These are phyloP conservation scores for Casuarina equisetifolia DNA, from an alignment of 306 rosid genomes.

Conservation along the genomic window DNA sequence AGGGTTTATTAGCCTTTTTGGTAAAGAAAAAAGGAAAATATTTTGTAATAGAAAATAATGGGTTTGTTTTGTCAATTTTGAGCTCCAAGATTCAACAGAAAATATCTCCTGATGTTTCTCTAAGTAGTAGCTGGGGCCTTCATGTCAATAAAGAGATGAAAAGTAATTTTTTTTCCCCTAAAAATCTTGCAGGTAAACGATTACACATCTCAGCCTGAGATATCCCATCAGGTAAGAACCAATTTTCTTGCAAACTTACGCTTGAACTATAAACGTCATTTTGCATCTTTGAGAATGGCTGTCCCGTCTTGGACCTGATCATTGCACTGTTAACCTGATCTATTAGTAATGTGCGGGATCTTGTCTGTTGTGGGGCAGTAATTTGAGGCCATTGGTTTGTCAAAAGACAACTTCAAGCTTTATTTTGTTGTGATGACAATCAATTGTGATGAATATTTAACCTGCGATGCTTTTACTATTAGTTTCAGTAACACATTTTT, in stretches of 20 bases:
- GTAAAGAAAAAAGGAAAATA: not conserved
- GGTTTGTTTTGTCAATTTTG: not conserved
- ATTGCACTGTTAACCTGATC: not conserved
- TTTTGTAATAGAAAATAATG: not conserved
- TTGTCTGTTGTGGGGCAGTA: not conserved
- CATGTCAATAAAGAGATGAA: not conserved
- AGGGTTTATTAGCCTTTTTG: not conserved
- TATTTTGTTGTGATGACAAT: not conserved
- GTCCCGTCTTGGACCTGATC: not conserved
- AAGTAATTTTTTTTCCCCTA: slow-evolving; percentile 9
- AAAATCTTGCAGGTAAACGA: slow-evolving; percentile 53
- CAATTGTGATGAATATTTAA: not conserved
- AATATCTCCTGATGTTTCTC: slow-evolving; percentile 18
- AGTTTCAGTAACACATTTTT: not conserved
- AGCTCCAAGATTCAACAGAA: not conserved
- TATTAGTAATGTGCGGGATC: not conserved
- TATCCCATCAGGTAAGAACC: slow-evolving; percentile 78
- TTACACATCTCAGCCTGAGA: slow-evolving; percentile 78
- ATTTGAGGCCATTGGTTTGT: not conserved
- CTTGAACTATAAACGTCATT: not conserved
- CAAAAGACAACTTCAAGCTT: not conserved
- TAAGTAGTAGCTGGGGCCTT: slow-evolving; percentile 12
- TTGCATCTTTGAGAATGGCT: not conserved
- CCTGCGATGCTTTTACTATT: not conserved
- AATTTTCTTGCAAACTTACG: slow-evolving; percentile 8